Base-by-base conservation (phyloP, 176 grass and related monocot species). In the Zoysia japonica region DNA sequence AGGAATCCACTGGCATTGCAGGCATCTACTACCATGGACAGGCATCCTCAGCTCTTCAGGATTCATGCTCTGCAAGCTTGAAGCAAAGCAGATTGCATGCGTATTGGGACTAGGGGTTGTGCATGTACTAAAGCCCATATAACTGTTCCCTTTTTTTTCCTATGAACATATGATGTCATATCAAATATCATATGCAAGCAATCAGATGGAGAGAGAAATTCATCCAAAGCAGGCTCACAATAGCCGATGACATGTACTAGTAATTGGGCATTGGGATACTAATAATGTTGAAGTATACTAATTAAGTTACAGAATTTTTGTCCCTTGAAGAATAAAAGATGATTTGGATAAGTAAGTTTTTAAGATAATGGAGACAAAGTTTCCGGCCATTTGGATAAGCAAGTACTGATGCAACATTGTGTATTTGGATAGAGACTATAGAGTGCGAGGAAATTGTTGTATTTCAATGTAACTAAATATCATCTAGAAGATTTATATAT, bases 111-210 rank as follows among this genome's bases (percentile, higher is more conserved):
- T 28, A 28, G 28, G 28, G 28, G 28, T 28, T 28, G 28, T 28
- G 28, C 28, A 28, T 28, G 28, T 28, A 28, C 28, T 28, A 28
- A 28, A 28, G 28, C 28, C 28, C 28, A 28, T 28, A 28, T 28
- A 28, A 28, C 28, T 28, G 28, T 28, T 28, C 28, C 28, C 28
- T 28, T 28, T 28, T 28, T 28, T 28, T 28, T 28, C 28, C 28
- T 28, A 28, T 28, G 28, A 63, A 62, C 52, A 71, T 28, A 28
- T 28, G 28, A 28, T 28, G 28, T 60, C 43, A 17, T 49, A 54
- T 80, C 78, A 28, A 28, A 70, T 61, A 80, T 80, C 35, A 55
- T 71, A 81, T 81, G 67, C 54, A 71, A 80, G 54, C 9, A 41
- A 39, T 62, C 59, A 37, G 74, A 17, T 37, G 39, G 39, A 19